Conservation (phyloP, 257 asterid genomes). For the Scutellaria barbata region DNA sequence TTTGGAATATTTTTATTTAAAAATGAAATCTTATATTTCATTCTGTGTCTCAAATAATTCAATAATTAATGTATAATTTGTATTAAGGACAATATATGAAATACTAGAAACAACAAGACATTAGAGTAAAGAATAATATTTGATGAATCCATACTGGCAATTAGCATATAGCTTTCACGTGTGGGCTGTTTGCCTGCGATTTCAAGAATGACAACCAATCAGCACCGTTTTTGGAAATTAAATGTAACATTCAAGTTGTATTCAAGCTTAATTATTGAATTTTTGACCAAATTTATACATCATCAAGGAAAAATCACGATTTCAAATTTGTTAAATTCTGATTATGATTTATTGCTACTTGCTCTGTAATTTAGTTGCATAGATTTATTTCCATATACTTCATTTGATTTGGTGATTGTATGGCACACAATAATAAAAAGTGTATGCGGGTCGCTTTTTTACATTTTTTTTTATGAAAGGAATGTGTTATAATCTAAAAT, state of each 20-base stretch:
- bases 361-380: too few species aligned
- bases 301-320: background rate
- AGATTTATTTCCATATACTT: too few species aligned
- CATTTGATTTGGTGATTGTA: too few species aligned
- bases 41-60: too few species aligned
- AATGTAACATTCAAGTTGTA: background rate
- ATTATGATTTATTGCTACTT: background rate
- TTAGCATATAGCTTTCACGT: conserved; percentile 30
- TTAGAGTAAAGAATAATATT: background rate
- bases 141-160: conserved; percentile 37
- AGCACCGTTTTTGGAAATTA: conserved; percentile 40
- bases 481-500: too few species aligned
- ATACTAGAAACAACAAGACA: too few species aligned
- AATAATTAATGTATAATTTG: too few species aligned
- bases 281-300: conserved; percentile 6
- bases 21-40: background rate
- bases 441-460: too few species aligned
- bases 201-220: conserved; percentile 53
- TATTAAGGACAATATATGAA: too few species aligned
- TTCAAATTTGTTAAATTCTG: background rate
- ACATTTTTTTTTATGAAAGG: too few species aligned
- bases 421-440: too few species aligned
- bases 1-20: background rate
- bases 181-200: conserved; percentile 44
- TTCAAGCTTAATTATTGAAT: background rate